phyloP scores from a whole-genome alignment of 1,284 basidiomycete species.

The Ceratobasidium sp. region DNA sequence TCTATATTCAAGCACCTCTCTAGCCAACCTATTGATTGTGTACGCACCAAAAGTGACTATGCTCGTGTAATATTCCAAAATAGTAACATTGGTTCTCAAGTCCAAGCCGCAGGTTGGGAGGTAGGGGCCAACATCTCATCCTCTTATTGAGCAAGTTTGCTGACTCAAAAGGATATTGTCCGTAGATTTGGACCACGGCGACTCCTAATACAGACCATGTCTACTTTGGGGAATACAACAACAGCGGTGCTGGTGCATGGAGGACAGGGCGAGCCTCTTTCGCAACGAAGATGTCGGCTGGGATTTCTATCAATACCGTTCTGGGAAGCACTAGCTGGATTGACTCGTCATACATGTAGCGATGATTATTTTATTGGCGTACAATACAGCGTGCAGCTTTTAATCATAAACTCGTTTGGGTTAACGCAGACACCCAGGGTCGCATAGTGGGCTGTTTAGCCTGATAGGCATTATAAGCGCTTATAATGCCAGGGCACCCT shows the following conservation, averaged over 20 bases:
- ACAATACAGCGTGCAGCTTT: too few species aligned
- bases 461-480: too few species aligned
- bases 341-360: slow-evolving; percentile 41
- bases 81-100: slow-evolving; percentile 17
- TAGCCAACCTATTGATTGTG: not conserved
- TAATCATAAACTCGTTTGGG: too few species aligned
- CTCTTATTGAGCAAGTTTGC: not conserved
- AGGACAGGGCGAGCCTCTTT: slow-evolving; percentile 21
- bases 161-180: not conserved
- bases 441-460: too few species aligned
- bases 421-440: too few species aligned
- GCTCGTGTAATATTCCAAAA: slow-evolving; percentile 44
- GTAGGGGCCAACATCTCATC: not conserved
- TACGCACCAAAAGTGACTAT: slow-evolving; percentile 25
- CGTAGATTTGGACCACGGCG: slow-evolving; percentile 26
- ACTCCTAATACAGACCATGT: slow-evolving; percentile 42
- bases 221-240: slow-evolving; percentile 43
- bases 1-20: not conserved
- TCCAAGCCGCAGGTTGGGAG: slow-evolving; percentile 40
- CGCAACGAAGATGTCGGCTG: slow-evolving; percentile 16
- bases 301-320: slow-evolving; percentile 38
- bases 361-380: too few species aligned
- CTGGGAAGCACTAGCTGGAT: slow-evolving; percentile 44
- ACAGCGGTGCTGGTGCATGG: slow-evolving; percentile 29
- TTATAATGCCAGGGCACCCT: too few species aligned